Evolutionary conservation across 805 yeast genomes (phyloP), one percentile per base, ranked within the genome.

Genomic region (Candida easanensis): DNA sequence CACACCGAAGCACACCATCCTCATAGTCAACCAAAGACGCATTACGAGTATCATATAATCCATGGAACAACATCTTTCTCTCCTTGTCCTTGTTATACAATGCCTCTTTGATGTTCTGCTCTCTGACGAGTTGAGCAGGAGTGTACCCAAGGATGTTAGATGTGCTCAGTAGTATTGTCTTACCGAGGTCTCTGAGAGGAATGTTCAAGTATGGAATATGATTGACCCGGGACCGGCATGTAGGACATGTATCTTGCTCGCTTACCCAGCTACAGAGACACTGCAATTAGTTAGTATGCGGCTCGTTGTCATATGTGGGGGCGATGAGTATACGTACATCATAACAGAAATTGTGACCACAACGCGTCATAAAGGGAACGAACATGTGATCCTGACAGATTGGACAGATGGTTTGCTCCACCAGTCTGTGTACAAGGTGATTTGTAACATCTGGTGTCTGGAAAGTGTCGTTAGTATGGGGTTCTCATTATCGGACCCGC

Each of bases 301-400:
- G n/a, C 14, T n/a, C 19, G n/a, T n/a, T 18, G 13, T 18, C 14
- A 16, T 16, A n/a, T n/a, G n/a, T n/a, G n/a, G 38, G 21, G 14
- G 20, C 3, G 21, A n/a, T 16, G 37, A 36, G 27, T 5, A 27
- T 4, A 41, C 50, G 20, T 36, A 47, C 51, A 25, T 67, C 74
- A 57, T 84, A 84, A 61, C 91, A 85, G 52, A 79, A 84, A 23
- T 84, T 76, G 57, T 85, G 93, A 2, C 91, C 91, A 64, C 93
- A 85, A 11, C 68, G 60, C 0, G 80, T 68, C 52, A 77, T 66
- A 53, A 80, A 77, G 2, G 93, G 91, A 2, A 74, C 73, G 49
- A 70, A 74, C 84, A 84, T 79, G 38, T 75, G 63, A 40, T 84
- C 91, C 27, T 82, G 80, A 55, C 93, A 85, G 10, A 85, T 72